These are phyloP conservation scores for Penicillium brasilianum DNA, from an alignment of 2,329 filamentous ascomycete genomes.

Conservation along the genomic window DNA sequence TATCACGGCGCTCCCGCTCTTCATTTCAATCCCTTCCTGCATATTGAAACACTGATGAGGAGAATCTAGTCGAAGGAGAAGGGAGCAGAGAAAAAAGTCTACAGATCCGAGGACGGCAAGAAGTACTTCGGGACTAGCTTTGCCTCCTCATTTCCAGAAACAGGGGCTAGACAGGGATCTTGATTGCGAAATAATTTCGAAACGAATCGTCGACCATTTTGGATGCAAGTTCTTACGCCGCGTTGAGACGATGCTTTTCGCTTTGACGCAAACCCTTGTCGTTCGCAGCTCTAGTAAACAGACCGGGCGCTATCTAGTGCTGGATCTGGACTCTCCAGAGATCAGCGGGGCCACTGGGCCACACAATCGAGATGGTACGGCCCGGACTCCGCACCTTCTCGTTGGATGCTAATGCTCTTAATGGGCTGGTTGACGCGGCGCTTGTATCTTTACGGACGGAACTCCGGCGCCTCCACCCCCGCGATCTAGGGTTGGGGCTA, in stretches of 20 bases:
- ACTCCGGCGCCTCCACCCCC: too few relatives aligned
- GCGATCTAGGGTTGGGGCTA: too few relatives aligned
- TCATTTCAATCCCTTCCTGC: slow-evolving; percentile 20
- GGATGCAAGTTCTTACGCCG: slow-evolving; percentile 11
- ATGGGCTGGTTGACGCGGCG: neutral
- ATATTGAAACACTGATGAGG: slow-evolving; percentile 7
- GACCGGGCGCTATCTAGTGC: neutral
- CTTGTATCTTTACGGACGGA: neutral
- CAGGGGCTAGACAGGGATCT: slow-evolving; percentile 15
- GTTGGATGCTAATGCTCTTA: neutral
- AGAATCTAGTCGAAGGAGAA: neutral
- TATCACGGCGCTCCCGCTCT: slow-evolving; percentile 13
- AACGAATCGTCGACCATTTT: slow-evolving; percentile 9
- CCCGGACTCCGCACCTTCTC: neutral
- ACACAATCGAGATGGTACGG: neutral
- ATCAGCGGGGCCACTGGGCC: neutral
- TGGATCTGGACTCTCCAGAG: neutral
- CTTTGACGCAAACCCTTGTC: slow-evolving; percentile 17
- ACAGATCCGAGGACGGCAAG: slow-evolving; percentile 1
- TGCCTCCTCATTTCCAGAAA: slow-evolving; percentile 7
- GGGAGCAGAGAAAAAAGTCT: neutral
- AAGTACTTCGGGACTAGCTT: slow-evolving; percentile 9
- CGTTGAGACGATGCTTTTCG: slow-evolving; percentile 5
- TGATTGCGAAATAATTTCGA: slow-evolving; percentile 9
- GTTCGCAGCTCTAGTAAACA: slow-evolving; percentile 11